These are phyloP conservation scores for Coemansia pectinata DNA, from an alignment of 192 early-diverging fungal genomes.

Conservation along the genomic window DNA sequence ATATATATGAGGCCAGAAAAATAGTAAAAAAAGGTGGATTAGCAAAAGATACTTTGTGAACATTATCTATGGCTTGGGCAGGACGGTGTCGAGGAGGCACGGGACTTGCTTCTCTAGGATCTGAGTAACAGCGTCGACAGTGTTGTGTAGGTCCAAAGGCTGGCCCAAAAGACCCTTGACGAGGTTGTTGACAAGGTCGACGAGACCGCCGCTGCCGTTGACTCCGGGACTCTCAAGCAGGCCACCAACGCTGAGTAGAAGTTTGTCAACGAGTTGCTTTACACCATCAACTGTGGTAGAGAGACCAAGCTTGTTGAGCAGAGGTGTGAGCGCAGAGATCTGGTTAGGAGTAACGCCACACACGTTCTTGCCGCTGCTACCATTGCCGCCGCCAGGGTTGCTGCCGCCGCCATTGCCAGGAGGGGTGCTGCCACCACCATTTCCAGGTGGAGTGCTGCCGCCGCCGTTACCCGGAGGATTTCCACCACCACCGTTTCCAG, in stretches of 20 bases:
- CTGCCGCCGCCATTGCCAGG: neutral
- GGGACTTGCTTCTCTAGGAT: slow-evolving; percentile 50
- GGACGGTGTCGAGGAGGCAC: slow-evolving; percentile 41
- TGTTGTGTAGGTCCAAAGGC: slow-evolving; percentile 38
- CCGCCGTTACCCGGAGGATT: neutral
- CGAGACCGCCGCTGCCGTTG: slow-evolving; percentile 31
- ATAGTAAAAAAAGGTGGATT: neutral
- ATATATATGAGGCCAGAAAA: neutral
- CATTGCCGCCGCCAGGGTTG: neutral
- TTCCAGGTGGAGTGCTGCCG: neutral
- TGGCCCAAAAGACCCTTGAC: slow-evolving; percentile 39
- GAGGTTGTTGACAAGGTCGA: slow-evolving; percentile 41
- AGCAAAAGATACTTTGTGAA: neutral
- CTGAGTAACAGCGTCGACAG: slow-evolving; percentile 31
- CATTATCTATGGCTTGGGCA: slow-evolving; percentile 39
- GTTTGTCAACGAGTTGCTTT: slow-evolving; percentile 48
- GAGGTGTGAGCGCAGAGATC: slow-evolving; percentile 48
- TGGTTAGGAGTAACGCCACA: slow-evolving; percentile 43
- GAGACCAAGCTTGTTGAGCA: slow-evolving; percentile 48
- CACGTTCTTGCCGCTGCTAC: slow-evolving; percentile 18
- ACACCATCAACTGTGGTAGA: slow-evolving; percentile 46
- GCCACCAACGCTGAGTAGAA: slow-evolving; percentile 25
- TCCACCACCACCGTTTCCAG: neutral
- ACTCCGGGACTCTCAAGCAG: slow-evolving; percentile 37
- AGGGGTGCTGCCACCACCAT: neutral